Percentiles rank a stretch among this genome's conserved stretches.
phyloP scores from a whole-genome alignment of 2,329 filamentous ascomycete genomes.

The Diaporthe sp. region DNA sequence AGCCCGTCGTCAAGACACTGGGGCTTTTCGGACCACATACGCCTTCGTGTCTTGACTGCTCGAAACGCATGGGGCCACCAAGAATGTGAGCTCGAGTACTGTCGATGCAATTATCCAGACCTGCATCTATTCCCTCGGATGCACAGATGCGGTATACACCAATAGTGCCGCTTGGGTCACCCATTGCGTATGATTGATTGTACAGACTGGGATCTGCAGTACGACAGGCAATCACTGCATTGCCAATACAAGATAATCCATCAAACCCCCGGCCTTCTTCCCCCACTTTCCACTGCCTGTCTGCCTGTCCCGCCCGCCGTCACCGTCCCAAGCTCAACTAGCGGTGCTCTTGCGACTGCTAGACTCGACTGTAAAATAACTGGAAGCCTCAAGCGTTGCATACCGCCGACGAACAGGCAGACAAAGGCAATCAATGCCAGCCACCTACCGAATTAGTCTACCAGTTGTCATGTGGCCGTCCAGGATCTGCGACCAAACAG shows the following conservation, averaged over 20 bases:
- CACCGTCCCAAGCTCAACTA: not conserved
- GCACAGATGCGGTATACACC: not conserved
- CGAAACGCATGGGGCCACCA: not conserved
- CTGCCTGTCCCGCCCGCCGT: not conserved
- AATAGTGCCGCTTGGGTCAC: not conserved
- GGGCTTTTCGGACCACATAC: not conserved
- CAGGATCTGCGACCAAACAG: not conserved
- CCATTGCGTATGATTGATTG: not conserved
- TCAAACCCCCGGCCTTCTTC: not conserved
- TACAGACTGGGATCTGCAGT: not conserved
- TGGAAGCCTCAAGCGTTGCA: not conserved
- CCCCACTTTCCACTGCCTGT: not conserved
- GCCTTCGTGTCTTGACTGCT: not conserved
- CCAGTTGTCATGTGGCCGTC: not conserved
- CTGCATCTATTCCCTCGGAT: not conserved
- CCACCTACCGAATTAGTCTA: not conserved
- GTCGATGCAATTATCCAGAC: not conserved
- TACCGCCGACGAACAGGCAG: not conserved
- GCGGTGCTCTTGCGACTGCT: not conserved
- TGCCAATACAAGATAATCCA: not conserved
- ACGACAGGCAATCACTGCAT: conserved; percentile 4
- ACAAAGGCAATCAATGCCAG: not conserved
- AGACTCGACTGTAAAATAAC: not conserved
- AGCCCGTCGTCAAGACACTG: not conserved
- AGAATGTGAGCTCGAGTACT: not conserved